Conservation (phyloP, 495 filamentous ascomycete species). For the Podospora comata region DNA sequence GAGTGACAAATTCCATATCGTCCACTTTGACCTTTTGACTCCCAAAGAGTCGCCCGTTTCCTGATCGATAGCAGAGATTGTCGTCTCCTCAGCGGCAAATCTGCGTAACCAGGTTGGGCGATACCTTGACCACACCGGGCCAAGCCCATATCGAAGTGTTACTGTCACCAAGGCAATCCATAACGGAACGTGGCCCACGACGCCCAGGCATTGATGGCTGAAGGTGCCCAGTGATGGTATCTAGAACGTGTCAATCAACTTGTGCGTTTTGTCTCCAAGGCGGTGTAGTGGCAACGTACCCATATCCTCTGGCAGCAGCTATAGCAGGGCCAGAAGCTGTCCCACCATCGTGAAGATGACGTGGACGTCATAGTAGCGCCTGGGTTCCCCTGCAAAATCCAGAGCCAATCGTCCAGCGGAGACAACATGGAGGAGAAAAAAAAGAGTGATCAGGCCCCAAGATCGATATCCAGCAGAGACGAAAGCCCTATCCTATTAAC, state of each 20-base stretch:
- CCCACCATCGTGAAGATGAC: slow-evolving; percentile 11
- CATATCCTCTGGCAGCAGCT: slow-evolving; percentile 31
- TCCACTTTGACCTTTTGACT: not conserved
- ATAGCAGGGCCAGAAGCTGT: slow-evolving; percentile 31
- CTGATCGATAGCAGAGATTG: slow-evolving; percentile 4
- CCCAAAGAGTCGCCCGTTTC: slow-evolving; percentile 8
- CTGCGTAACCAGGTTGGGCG: slow-evolving; percentile 33
- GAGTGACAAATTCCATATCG: slow-evolving; percentile 24
- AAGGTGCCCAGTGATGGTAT: slow-evolving; percentile 31
- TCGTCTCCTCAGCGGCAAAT: slow-evolving; percentile 25
- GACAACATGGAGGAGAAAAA: not conserved
- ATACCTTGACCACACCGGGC: slow-evolving; percentile 22
- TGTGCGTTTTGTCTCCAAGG: not conserved
- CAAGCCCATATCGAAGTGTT: slow-evolving; percentile 28
- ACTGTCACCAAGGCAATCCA: slow-evolving; percentile 29
- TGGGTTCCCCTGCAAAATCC: not conserved
- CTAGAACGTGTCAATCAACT: slow-evolving; percentile 14
- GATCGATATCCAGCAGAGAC: not conserved
- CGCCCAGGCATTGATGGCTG: slow-evolving; percentile 30
- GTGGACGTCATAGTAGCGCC: not conserved
- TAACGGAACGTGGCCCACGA: slow-evolving; percentile 31
- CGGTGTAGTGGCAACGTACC: slow-evolving; percentile 23
- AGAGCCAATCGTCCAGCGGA: not conserved
- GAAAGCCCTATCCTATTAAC: not conserved
- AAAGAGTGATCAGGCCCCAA: not conserved